Evolutionary conservation across 768 basidiomycete genomes (phyloP).

Genomic region (Kwoniella heveanensis): DNA sequence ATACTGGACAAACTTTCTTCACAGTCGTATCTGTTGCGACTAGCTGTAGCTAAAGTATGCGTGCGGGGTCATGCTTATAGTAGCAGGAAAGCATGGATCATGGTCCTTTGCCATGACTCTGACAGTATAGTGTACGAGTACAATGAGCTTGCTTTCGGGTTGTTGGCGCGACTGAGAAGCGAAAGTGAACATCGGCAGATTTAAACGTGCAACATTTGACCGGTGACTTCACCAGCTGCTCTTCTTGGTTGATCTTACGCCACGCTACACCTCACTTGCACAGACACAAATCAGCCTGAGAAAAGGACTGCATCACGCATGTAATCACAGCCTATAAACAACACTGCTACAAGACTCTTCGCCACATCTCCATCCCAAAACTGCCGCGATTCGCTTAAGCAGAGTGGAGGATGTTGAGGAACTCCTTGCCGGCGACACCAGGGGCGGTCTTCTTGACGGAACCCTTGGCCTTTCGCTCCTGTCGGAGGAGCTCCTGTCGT

Average conservation of each 20-base stretch:
- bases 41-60: slow-evolving; percentile 1
- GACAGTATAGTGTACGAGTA: too few relatives aligned
- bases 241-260: too few relatives aligned
- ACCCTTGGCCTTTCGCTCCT: slow-evolving; percentile 51
- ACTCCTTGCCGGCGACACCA: slow-evolving; percentile 72
- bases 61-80: neutral
- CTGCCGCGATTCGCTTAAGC: slow-evolving; percentile 62
- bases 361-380: neutral
- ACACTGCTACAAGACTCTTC: slow-evolving; percentile 15
- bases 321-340: slow-evolving; percentile 15
- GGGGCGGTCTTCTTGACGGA: slow-evolving; percentile 66
- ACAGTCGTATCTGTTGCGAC: too few relatives aligned
- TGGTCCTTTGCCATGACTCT: too few relatives aligned
- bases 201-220: too few relatives aligned
- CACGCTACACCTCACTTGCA: too few relatives aligned
- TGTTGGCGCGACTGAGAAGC: too few relatives aligned
- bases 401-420: slow-evolving; percentile 81
- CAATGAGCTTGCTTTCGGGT: too few relatives aligned
- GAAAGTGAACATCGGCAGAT: too few relatives aligned
- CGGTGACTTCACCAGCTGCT: too few relatives aligned
- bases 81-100: too few relatives aligned
- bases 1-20: too few relatives aligned
- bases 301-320: slow-evolving; percentile 21
- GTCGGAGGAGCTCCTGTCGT: slow-evolving; percentile 70
- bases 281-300: neutral